Percentiles rank a stretch among this genome's conserved stretches.
Conservation (phyloP, 2,329 filamentous ascomycete species). For the Cordyceps cateniannulata region DNA sequence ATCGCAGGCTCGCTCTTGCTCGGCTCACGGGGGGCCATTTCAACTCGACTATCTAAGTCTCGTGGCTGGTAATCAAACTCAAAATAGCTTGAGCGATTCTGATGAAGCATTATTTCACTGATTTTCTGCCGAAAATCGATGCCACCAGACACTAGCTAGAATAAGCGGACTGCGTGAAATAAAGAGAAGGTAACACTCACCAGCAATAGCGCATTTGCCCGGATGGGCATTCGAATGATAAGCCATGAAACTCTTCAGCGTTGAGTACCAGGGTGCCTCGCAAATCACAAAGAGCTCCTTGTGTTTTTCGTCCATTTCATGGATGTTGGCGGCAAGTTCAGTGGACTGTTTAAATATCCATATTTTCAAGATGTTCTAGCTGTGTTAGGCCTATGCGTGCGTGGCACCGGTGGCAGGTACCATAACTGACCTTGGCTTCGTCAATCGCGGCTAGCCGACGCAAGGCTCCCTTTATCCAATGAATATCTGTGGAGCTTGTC, state of each 20-base stretch:
- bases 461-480: background rate
- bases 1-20: background rate
- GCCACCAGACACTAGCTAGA: background rate
- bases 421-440: background rate
- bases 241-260: background rate
- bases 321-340: background rate
- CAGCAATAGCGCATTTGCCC: background rate
- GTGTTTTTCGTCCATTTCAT: background rate
- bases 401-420: background rate
- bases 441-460: background rate
- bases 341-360: background rate
- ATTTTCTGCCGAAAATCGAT: background rate
- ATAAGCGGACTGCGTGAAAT: background rate
- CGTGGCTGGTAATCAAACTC: background rate
- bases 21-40: background rate
- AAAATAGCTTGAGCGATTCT: background rate
- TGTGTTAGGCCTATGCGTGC: background rate
- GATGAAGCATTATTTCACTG: background rate
- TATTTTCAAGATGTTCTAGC: conserved; percentile 1
- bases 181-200: background rate
- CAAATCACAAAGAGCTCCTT: background rate
- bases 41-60: background rate
- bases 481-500: background rate
- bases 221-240: background rate
- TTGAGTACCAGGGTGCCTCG: background rate